These are phyloP conservation scores for Penicillium sp. DNA, from an alignment of 2,329 filamentous ascomycete genomes.

Conservation along the genomic window DNA sequence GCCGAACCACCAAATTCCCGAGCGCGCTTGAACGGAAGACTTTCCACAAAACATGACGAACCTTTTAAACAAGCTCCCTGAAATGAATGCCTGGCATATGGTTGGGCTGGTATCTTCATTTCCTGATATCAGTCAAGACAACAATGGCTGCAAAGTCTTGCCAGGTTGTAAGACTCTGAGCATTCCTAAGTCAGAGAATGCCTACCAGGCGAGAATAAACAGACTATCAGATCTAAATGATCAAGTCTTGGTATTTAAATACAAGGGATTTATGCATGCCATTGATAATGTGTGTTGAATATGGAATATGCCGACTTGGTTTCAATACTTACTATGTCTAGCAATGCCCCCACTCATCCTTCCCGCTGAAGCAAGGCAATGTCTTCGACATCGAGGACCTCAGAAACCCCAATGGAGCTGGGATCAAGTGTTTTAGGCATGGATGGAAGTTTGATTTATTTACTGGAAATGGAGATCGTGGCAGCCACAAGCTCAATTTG, in stretches of 20 bases:
- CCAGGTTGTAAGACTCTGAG: neutral
- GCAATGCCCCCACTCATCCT: slow-evolving; percentile 4
- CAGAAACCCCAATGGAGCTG: neutral
- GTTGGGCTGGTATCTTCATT: neutral
- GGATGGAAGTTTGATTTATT: neutral
- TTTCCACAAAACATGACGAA: neutral
- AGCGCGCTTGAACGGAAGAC: neutral
- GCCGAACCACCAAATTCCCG: neutral
- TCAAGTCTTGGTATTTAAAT: neutral
- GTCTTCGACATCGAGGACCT: neutral
- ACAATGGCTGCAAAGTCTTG: neutral
- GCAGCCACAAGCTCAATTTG: neutral
- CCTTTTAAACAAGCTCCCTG: neutral
- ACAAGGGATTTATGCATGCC: neutral
- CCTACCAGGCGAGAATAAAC: neutral
- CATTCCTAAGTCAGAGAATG: neutral
- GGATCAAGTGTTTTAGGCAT: slow-evolving; percentile 1
- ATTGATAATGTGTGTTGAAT: neutral
- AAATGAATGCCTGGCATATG: neutral
- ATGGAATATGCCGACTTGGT: neutral
- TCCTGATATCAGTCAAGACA: neutral
- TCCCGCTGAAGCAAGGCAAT: slow-evolving; percentile 2
- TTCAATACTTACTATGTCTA: neutral
- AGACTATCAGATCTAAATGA: neutral
- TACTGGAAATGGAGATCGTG: neutral